A percentile compares a stretch with the other conserved stretches of the same genome.
These are phyloP conservation scores for Mortierella claussenii DNA, from an alignment of 192 early-diverging fungal genomes.

Conservation along the genomic window DNA sequence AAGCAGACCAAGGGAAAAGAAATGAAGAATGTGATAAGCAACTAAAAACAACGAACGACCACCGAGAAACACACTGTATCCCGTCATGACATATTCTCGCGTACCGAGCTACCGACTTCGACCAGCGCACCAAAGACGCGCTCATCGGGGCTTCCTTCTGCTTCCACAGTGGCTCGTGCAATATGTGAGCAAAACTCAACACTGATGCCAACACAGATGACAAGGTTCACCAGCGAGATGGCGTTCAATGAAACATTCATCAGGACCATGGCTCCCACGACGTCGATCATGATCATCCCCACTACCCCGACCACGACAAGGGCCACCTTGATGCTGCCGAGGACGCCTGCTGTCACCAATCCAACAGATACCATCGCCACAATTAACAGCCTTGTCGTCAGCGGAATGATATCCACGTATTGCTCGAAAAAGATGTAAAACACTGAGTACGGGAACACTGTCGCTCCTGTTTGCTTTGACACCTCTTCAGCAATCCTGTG, in stretches of 20 bases:
- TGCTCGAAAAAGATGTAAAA: slow-evolving; percentile 79
- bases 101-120: slow-evolving; percentile 71
- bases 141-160: slow-evolving; percentile 56
- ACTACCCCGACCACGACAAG: slow-evolving; percentile 64
- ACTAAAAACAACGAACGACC: neutral
- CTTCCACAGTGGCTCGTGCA: slow-evolving; percentile 62
- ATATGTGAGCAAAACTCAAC: slow-evolving; percentile 78
- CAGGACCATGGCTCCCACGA: slow-evolving; percentile 65
- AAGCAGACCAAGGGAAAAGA: slow-evolving; percentile 2
- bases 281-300: slow-evolving; percentile 68
- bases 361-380: slow-evolving; percentile 65
- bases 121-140: slow-evolving; percentile 59
- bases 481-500: slow-evolving; percentile 67
- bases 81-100: no score
- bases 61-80: no score
- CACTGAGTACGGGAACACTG: slow-evolving; percentile 70
- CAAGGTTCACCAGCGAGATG: slow-evolving; percentile 71
- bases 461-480: slow-evolving; percentile 49
- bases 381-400: slow-evolving; percentile 61
- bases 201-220: slow-evolving; percentile 74
- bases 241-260: slow-evolving; percentile 71
- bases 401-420: slow-evolving; percentile 63
- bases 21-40: neutral
- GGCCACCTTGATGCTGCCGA: slow-evolving; percentile 63
- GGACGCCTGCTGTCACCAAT: slow-evolving; percentile 58